Evolutionary conservation across 2,329 filamentous ascomycete genomes (phyloP), one percentile per base, ranked within the genome.

Genomic region (Talaromyces funiculosus): DNA sequence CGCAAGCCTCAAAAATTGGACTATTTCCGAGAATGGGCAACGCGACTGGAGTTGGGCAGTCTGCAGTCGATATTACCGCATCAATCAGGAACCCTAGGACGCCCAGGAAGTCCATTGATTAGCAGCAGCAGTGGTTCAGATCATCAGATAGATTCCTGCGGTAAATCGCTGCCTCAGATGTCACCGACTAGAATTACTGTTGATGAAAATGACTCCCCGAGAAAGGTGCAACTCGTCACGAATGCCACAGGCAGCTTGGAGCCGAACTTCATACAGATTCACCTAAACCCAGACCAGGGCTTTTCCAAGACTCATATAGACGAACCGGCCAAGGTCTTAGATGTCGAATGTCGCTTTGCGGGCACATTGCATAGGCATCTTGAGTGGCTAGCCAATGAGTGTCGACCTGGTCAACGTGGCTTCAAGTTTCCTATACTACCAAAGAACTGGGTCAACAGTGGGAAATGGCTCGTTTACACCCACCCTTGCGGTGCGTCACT

Each of bases 401-500:
- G 72, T 22, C 73, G 69, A 4, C 75, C 75, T 5, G 75, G 75
- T 9, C 68, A 72, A 51, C 75, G 72, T 61, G 71, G 74, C 5
- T 76, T 72, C 57, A 73, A 76, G 61, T 77, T 77, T 59, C 66
- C 72, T 24, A 61, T 74, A 22, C 68, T 77, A 42, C 70, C 74
- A 33, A 77, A 76, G 53, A 75, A 77, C 60, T 78, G 75, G 75
- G 55, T 77, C n/a, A 78, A 76, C 57, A 68, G 63, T 42, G 66
- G 71, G 33, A 77, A 74, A 1, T 77, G 74, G 75, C 51, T 74
- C 20, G 73, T 77, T 29, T 67, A 70, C 42, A 74, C 77, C 59
- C 73, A 75, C 8, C 63, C 70, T n/a, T 76, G 73, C 29, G 68
- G 75, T 56, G 67, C 74, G 26, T 61, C 71, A 6, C 65, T 62